Percentiles rank a stretch among this genome's conserved stretches.
These are phyloP conservation scores for Metrosideros polymorpha DNA, from an alignment of 441 rosid genomes.

Conservation along the genomic window DNA sequence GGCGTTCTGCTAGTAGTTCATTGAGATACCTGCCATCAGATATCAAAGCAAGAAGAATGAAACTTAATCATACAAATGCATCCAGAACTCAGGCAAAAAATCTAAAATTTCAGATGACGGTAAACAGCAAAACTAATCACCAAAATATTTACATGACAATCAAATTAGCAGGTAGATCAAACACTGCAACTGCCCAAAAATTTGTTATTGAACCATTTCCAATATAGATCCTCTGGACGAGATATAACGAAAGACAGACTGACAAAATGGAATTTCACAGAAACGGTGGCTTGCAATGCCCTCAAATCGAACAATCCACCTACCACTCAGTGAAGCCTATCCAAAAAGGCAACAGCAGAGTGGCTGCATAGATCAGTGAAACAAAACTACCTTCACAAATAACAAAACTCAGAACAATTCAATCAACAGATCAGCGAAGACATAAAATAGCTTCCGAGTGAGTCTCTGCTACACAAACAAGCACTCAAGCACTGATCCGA, in stretches of 20 bases:
- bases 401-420: not conserved
- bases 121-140: not conserved
- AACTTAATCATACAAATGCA: conserved; percentile 1
- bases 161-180: not conserved
- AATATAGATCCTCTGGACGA: not conserved
- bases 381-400: not conserved
- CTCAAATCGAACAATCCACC: not conserved
- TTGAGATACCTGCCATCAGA: conserved; percentile 56
- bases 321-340: not conserved
- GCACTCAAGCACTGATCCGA: not conserved
- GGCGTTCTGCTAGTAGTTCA: conserved; percentile 69
- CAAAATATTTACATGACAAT: not conserved
- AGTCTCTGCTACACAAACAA: not conserved
- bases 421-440: not conserved
- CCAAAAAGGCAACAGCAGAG: not conserved
- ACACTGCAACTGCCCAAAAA: not conserved
- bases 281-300: not conserved
- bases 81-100: not conserved
- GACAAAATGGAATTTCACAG: not conserved
- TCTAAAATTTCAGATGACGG: not conserved
- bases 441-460: not conserved
- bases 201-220: not conserved
- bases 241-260: not conserved
- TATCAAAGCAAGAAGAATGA: not conserved
- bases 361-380: not conserved